phyloP scores from a whole-genome alignment of 495 filamentous ascomycete genomes.

The Tuber borchii region DNA sequence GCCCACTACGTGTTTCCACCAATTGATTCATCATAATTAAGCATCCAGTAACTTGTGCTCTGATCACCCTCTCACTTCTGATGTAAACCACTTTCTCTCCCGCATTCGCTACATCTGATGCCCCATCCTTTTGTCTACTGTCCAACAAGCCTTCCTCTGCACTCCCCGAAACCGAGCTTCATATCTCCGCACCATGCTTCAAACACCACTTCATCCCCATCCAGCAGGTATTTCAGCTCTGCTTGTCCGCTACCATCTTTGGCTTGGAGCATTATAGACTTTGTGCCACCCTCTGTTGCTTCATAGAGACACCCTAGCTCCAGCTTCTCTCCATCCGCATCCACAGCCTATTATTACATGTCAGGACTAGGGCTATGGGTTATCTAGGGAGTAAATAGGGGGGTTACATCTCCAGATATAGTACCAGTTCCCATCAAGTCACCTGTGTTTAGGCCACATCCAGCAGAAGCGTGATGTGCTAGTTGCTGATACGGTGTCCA shows the following conservation, averaged over 20 bases:
- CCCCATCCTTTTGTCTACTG: background rate
- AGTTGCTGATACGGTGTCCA: constrained; percentile 70
- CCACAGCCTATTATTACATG: background rate
- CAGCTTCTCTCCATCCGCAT: constrained; percentile 46
- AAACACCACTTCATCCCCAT: constrained; percentile 72
- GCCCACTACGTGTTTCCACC: background rate
- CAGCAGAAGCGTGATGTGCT: constrained; percentile 76
- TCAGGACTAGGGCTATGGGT: background rate
- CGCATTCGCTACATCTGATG: background rate
- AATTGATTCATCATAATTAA: background rate
- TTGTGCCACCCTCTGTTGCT: constrained; percentile 51
- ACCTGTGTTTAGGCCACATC: constrained; percentile 70
- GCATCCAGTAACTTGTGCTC: background rate
- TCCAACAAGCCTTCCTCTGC: constrained; percentile 47
- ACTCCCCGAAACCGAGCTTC: constrained; percentile 65
- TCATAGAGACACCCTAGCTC: constrained; percentile 72
- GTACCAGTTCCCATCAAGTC: constrained; percentile 86
- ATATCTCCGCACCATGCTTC: constrained; percentile 53
- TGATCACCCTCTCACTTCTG: background rate
- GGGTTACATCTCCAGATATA: constrained; percentile 56
- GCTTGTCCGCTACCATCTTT: constrained; percentile 59
- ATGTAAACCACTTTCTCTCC: background rate
- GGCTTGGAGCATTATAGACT: constrained; percentile 51
- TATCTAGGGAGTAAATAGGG: background rate
- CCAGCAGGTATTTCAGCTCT: constrained; percentile 66